Evolutionary conservation across 1,284 basidiomycete genomes (phyloP).

Genomic region (Anthracocystis setariae): DNA sequence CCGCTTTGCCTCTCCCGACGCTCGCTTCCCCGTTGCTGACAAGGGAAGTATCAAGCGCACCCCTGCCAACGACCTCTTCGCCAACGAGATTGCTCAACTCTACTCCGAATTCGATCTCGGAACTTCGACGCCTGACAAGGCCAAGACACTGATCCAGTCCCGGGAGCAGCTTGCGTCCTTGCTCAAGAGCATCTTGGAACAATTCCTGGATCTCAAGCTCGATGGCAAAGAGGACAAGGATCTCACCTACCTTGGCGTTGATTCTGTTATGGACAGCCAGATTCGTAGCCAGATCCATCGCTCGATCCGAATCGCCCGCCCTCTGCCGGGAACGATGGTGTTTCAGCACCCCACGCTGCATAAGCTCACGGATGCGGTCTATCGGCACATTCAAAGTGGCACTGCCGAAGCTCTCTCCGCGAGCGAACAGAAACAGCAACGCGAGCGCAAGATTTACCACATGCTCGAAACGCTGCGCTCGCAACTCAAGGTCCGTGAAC

Average conservation of each 20-base stretch:
- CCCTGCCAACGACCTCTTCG: slow-evolving; percentile 22
- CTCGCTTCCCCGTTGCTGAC: slow-evolving; percentile 29
- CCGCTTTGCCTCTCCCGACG: slow-evolving; percentile 11
- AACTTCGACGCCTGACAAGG: slow-evolving; percentile 22
- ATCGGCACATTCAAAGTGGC: slow-evolving; percentile 9
- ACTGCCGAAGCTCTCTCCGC: background rate
- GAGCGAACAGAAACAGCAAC: slow-evolving; percentile 48
- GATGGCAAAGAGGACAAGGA: slow-evolving; percentile 62
- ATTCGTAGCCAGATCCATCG: slow-evolving; percentile 68
- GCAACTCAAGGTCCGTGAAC: slow-evolving; percentile 14
- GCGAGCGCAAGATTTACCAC: slow-evolving; percentile 46
- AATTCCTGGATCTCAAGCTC: slow-evolving; percentile 55
- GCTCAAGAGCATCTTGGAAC: slow-evolving; percentile 25
- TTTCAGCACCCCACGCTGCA: slow-evolving; percentile 70
- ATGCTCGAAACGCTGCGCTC: slow-evolving; percentile 18
- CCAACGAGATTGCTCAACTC: slow-evolving; percentile 24
- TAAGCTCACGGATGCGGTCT: slow-evolving; percentile 60
- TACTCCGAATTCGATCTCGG: slow-evolving; percentile 44
- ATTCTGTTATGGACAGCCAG: slow-evolving; percentile 73
- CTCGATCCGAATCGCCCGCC: slow-evolving; percentile 13
- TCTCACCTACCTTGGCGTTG: slow-evolving; percentile 71
- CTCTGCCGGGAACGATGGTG: slow-evolving; percentile 68
- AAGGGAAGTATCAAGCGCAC: slow-evolving; percentile 42
- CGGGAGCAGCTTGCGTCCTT: slow-evolving; percentile 12
- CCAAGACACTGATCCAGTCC: slow-evolving; percentile 13